Base-by-base conservation (phyloP, 2,329 filamentous ascomycete species). In the Ascochyta koolunga region DNA sequence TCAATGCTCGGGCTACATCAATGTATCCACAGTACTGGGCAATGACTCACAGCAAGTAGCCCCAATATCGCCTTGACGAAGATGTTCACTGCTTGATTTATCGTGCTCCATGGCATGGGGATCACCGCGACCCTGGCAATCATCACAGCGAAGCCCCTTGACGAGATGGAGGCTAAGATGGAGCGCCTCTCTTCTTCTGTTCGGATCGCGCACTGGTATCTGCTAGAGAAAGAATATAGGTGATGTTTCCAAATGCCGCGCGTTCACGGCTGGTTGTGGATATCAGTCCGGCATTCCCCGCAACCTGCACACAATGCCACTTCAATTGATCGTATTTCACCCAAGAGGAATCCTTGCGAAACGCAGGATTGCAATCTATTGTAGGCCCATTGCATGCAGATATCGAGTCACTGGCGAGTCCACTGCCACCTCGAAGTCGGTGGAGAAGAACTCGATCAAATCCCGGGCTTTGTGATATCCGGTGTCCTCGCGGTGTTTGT, bases 181-280 rank as follows among this genome's bases (percentile, higher is more conserved):
- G 35, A 45, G 13, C 16, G 31, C 18, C 27, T 10, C 13, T 10
- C 21, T 7, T 25, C 18, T 16, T 37, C 5, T 24, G 10, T 16
- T 10, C 11, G 22, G 13, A 4, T n/a, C 10, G 29, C 38, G 22
- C 40, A 35, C 31, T 27, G 36, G 7, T 21, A 15, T 19, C 10
- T 21, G 13, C 16, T 16, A 16, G 5, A 32, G 1, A 25, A 22
- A 32, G 9, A 15, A 37, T 4, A 4, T 37, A 4, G 31, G 25
- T 42, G 38, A 10, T 52, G 18, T 35, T 24, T 37, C 18, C 2
- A 10, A 22, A 25, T 39, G 50, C 50, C 50, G 50, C 50, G 50
- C 50, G 50, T 52, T 41, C 50, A 37, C 31, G 27, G 29, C 21
- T 24, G 31, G 27, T 39, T n/a, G 49, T 42, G 50, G 42, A 46